Evolutionary conservation across 495 filamentous ascomycete genomes (phyloP), one percentile per base, ranked within the genome.

Genomic region (Penicillium crystallinum): DNA sequence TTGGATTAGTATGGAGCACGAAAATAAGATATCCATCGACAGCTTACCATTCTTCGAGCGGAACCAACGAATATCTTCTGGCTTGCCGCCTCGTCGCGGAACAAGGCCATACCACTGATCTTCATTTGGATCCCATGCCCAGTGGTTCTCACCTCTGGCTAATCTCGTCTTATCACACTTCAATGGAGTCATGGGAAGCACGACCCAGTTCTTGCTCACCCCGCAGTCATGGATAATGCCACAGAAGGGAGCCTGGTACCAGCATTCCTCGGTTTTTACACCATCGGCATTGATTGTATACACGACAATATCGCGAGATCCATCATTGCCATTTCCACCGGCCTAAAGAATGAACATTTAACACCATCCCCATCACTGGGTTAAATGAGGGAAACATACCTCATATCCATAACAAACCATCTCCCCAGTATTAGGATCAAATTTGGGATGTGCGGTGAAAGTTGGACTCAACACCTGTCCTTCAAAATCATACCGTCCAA

Each of bases 401-500:
- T 79, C 78, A 52, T 82, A 82, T 3, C 76, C 78, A 51, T 80
- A 81, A 36, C 72, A 77, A 5, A 82, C 52, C 70, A 83, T 72
- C 59, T 85, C 81, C 10, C 76, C 74, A 1, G 75, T 83, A 12
- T 64, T 66, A 1, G 81, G 81, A 51, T 83, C 81, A 42, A 81
- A 67, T 57, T 85, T 85, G 0, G 81, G 81, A 54, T 85, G 81
- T 1, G 81, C 81, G 0, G 80, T 81, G 52, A 85, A 83, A 0
- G 78, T 82, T 6, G 75, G 67, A 11, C 64, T 67, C 0, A 59
- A 54, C 11, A 83, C 64, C 63, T 83, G 81, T 2, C 81, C 81
- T 43, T 81, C 80, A 39, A 83, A 85, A 46, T 78, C 71, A 55
- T 79, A 76, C 3, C 70, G 55, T 0, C 78, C 77, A 39, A 73